A percentile compares a stretch with the other conserved stretches of the same genome.
Evolutionary conservation across 192 early-diverging fungal species (phyloP).

Genomic region (Podila minutissima): DNA sequence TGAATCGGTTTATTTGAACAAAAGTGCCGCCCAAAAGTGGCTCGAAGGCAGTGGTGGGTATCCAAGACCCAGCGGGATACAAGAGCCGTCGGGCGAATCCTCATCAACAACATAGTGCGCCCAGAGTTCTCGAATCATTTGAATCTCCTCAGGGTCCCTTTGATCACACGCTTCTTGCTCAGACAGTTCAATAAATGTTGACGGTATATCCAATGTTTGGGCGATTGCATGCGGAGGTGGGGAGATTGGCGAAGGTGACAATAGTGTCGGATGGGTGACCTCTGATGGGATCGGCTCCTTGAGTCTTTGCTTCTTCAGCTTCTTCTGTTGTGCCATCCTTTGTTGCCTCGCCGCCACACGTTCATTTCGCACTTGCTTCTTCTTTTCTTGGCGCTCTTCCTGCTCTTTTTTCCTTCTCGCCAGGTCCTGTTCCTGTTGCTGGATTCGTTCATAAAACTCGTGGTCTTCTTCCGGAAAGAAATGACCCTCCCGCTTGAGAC

Average conservation of each 20-base stretch:
- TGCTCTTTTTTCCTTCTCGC: background rate
- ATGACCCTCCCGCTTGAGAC: background rate
- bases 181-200: too few relatives aligned
- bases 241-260: too few relatives aligned
- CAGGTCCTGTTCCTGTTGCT: background rate
- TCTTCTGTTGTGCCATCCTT: background rate
- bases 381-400: background rate
- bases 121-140: background rate
- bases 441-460: background rate
- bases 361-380: background rate
- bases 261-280: too few relatives aligned
- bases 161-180: background rate
- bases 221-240: too few relatives aligned
- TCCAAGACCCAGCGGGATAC: background rate
- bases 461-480: background rate
- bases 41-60: background rate
- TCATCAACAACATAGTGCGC: background rate
- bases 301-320: too few relatives aligned
- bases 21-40: background rate
- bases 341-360: background rate
- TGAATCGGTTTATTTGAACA: background rate
- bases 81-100: background rate
- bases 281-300: too few relatives aligned
- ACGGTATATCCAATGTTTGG: too few relatives aligned
- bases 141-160: background rate